Percentiles rank a stretch among this genome's conserved stretches.
These are phyloP conservation scores for Fonticula alba DNA, from an alignment of 78 protist species.

Conservation along the genomic window DNA sequence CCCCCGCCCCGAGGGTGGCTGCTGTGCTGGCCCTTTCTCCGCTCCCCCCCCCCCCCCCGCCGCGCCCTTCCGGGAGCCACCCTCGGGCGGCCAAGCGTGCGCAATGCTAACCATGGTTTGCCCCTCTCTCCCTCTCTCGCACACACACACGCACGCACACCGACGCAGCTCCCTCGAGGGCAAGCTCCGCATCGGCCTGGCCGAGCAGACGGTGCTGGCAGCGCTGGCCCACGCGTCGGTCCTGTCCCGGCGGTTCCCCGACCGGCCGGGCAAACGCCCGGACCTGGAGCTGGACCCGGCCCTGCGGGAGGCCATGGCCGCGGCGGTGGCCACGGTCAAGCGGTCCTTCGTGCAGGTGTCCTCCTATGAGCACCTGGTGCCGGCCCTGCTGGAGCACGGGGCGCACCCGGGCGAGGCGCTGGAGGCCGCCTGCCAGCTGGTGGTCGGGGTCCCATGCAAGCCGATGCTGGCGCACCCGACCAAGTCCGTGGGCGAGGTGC, in stretches of 20 bases:
- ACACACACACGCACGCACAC: neutral
- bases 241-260: conserved; percentile 19
- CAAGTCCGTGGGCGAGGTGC: conserved; percentile 44
- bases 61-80: too few species aligned
- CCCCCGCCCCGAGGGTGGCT: too few species aligned
- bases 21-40: too few species aligned
- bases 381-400: conserved; percentile 22
- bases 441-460: conserved; percentile 61
- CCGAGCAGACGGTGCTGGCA: conserved; percentile 64
- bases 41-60: too few species aligned
- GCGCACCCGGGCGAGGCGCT: neutral
- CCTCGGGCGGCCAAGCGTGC: too few species aligned
- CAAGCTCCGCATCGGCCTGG: conserved; percentile 84
- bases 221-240: conserved; percentile 72
- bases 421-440: neutral
- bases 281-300: too few species aligned
- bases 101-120: too few species aligned
- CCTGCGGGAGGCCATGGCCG: too few species aligned
- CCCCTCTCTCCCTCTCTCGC: neutral
- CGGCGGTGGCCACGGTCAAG: neutral
- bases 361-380: conserved; percentile 44
- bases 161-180: conserved; percentile 33
- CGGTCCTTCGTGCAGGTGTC: conserved; percentile 27
- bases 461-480: conserved; percentile 95
- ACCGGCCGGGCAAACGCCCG: neutral